A percentile compares a stretch with the other conserved stretches of the same genome.
Evolutionary conservation across 345 rosid genomes (phyloP).

Genomic region (Ricinus communis): DNA sequence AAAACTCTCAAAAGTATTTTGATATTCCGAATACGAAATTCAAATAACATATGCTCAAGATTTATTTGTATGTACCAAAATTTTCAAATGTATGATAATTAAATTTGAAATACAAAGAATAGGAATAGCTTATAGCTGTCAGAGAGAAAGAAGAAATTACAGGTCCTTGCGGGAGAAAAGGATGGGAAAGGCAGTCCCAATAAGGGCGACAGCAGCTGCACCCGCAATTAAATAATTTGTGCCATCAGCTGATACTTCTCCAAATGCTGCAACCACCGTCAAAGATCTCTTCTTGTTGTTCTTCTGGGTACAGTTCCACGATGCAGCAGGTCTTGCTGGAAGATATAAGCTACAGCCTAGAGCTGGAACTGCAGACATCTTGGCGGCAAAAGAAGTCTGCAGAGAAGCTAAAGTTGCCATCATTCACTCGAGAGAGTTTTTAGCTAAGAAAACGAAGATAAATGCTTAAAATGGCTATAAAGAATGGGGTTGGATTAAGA

Average conservation of each 20-base stretch:
- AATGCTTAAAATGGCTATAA: too few relatives aligned
- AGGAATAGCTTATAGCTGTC: too few relatives aligned
- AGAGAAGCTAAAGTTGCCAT: slow-evolving; percentile 41
- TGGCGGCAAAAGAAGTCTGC: slow-evolving; percentile 27
- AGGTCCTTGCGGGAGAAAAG: slow-evolving; percentile 82
- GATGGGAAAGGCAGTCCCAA: slow-evolving; percentile 89
- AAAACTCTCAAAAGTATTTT: too few relatives aligned
- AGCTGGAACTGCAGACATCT: slow-evolving; percentile 19
- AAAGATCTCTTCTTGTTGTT: slow-evolving; percentile 42
- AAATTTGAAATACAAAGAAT: too few relatives aligned
- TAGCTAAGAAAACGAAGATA: neutral
- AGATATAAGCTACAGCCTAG: neutral
- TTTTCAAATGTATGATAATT: too few relatives aligned
- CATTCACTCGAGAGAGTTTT: neutral
- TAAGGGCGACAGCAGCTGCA: slow-evolving; percentile 64
- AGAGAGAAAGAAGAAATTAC: slow-evolving; percentile 35
- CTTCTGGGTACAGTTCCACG: slow-evolving; percentile 20
- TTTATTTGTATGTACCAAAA: too few relatives aligned
- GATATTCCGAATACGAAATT: too few relatives aligned
- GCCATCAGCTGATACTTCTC: slow-evolving; percentile 80
- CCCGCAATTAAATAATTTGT: slow-evolving; percentile 64
- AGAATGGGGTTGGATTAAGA: too few relatives aligned
- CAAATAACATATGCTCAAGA: too few relatives aligned
- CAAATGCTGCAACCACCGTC: slow-evolving; percentile 73
- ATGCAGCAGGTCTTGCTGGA: slow-evolving; percentile 9